Base-by-base conservation (phyloP, 805 yeast genomes). In the Myxozyma melibiosi region DNA sequence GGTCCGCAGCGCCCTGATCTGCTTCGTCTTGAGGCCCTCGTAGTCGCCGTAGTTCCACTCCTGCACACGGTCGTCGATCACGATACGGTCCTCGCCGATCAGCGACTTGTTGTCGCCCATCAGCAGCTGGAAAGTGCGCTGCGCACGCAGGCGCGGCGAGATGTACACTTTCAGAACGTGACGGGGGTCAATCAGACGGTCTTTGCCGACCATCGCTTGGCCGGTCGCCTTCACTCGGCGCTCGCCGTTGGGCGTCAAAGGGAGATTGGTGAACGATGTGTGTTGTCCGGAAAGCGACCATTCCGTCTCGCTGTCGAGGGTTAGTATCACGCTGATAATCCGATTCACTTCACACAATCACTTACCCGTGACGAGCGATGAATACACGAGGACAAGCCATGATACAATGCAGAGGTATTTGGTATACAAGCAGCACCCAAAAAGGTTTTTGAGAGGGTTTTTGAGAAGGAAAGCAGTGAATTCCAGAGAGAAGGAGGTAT, bases 21-120 rank as follows among this genome's bases (percentile, higher is more conserved):
- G 82, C 5, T 74, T 70, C 1, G 96, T 86, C 55, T 79, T 69
- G 64, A 84, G 71, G 4, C 98, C 98, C 76, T 92, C 98, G 71
- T 92, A 92, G 68, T 88, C 94, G 65, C 98, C 98, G 67, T 92
- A 92, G 64, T 89, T 95, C 97, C 97, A 92, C 73, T 92, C 98
- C 65, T 94, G 80, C 48, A 90, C 73, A 66, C 89, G 90, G 47
- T 60, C 56, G 27, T 87, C 83, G 61, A 55, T 75, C 72, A 41
- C 55, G 14, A 59, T 71, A 62, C 8, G 75, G 62, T 57, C 76
- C 76, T 13, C 74, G 22, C 28, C 38, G 25, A 30, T 34, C 3
- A 28, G 2, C 24, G 30, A 22, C 30, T 33, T 33, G 39, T 56
- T 46, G 28, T 47, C 55, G 31, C 62, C 63, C 22, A 63, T 42